Evolutionary conservation across 164 flowering plant genomes (phyloP).

Genomic region (Tetrastigma voinierianum): DNA sequence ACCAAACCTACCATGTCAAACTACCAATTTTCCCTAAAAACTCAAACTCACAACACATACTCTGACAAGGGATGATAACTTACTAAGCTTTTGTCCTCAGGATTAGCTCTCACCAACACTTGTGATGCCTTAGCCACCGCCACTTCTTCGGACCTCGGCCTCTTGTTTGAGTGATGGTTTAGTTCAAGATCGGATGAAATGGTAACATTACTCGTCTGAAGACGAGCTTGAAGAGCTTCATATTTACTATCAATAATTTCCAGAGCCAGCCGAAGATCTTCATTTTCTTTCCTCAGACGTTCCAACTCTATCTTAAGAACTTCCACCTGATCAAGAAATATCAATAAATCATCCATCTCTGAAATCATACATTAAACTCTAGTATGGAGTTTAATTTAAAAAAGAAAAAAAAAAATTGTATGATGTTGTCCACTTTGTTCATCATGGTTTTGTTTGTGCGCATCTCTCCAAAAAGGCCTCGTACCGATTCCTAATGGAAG

Average conservation of each 20-base stretch:
- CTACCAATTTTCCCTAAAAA: no score
- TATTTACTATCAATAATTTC: slow-evolving; percentile 21
- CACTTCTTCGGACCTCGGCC: slow-evolving; percentile 11
- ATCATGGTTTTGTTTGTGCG: no score
- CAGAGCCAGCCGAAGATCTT: slow-evolving; percentile 23
- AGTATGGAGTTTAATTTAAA: not conserved
- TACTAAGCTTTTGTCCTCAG: slow-evolving; percentile 30
- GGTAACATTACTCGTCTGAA: slow-evolving; percentile 9
- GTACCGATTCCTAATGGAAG: no score
- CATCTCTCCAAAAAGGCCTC: no score
- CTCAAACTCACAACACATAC: not conserved
- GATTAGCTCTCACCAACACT: slow-evolving; percentile 24
- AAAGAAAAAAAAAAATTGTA: no score
- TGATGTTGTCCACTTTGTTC: no score
- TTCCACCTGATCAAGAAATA: slow-evolving; percentile 16
- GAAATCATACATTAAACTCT: not conserved
- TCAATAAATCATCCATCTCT: not conserved
- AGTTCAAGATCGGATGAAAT: not conserved
- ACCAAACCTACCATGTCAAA: no score
- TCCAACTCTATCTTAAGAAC: slow-evolving; percentile 23
- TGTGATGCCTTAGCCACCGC: slow-evolving; percentile 14
- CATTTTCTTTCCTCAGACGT: slow-evolving; percentile 30
- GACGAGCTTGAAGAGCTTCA: slow-evolving; percentile 20
- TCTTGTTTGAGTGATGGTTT: slow-evolving; percentile 16
- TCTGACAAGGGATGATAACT: not conserved